Evolutionary conservation across 2,329 filamentous ascomycete species (phyloP), one percentile per base, ranked within the genome.

Genomic region (Penicillium sp.): DNA sequence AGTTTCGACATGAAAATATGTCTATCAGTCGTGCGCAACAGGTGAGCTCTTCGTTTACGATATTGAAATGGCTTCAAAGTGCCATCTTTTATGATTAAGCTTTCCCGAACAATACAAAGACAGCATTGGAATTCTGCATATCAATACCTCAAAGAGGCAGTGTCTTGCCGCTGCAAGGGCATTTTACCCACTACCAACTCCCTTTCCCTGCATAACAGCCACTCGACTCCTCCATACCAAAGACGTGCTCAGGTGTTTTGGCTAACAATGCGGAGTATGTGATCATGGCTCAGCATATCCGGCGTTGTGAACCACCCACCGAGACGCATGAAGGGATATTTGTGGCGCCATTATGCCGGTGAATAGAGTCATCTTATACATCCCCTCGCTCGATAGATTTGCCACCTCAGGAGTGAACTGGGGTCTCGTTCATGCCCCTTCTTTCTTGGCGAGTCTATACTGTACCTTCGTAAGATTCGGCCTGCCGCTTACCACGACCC

Each of bases 371-470:
- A 26, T 44, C n/a, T 10, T 13, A 24, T 46, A 19, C 35, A 39
- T 26, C 27, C n/a, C 39, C 50, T 33, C 13, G 35, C 16, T 35
- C 4, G 29, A 46, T n/a, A 24, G 21, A 47, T 47, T 49, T 55
- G 39, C 39, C 35, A 26, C 47, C n/a, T 39, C 26, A 29, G 27
- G 29, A 39, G 22, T 46, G 27, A 49, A 24, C 13, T 26, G 10
- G 14, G 33, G 29, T 47, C 46, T 22, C 31, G 47, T 22, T 35
- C 22, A 22, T 49, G 3, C 45, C 59, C 59, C 59, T 61, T 61
- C 54, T 55, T 61, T 61, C 59, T 61, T 61, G 59, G 59, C 59
- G 19, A 22, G 9, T 45, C 33, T 47, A 16, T 44, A 14, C n/a
- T 11, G n/a, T 44, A 26, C 11, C 5, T 45, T 24, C n/a, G 5